A percentile compares a stretch with the other conserved stretches of the same genome.
Evolutionary conservation across 2,329 filamentous ascomycete species (phyloP).

Genomic region (Stachybotrys echinatus): DNA sequence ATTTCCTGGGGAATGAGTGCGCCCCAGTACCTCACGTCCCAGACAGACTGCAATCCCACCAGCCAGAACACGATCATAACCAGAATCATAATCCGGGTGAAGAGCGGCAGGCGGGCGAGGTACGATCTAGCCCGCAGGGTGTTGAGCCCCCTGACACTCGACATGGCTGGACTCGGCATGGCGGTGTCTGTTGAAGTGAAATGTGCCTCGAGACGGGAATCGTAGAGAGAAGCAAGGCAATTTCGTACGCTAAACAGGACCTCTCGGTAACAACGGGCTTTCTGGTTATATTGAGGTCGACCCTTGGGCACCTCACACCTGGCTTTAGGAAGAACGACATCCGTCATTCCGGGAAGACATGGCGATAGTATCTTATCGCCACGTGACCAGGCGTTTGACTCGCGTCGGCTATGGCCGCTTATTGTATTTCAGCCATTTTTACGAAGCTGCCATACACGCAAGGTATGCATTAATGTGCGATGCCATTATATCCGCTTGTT

Average conservation of each 20-base stretch:
- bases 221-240: not conserved
- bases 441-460: no score
- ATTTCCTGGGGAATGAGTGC: slow-evolving; percentile 74
- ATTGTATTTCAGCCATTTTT: no score
- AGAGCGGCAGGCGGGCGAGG: slow-evolving; percentile 77
- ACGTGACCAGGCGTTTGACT: slow-evolving; percentile 13
- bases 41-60: slow-evolving; percentile 61
- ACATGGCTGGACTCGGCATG: slow-evolving; percentile 22
- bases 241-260: not conserved
- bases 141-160: slow-evolving; percentile 50
- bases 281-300: not conserved
- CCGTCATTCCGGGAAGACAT: slow-evolving; percentile 12
- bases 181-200: slow-evolving; percentile 6
- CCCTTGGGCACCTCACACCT: slow-evolving; percentile 1
- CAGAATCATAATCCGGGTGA: slow-evolving; percentile 67
- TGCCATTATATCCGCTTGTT: no score
- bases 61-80: slow-evolving; percentile 61
- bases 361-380: slow-evolving; percentile 11
- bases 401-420: not conserved
- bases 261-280: not conserved
- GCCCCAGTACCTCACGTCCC: slow-evolving; percentile 72
- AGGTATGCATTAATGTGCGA: no score
- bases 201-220: not conserved
- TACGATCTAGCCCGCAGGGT: slow-evolving; percentile 73
- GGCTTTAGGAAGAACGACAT: slow-evolving; percentile 3